Evolutionary conservation across 306 rosid species (phyloP).

Genomic region (Rosa persica): DNA sequence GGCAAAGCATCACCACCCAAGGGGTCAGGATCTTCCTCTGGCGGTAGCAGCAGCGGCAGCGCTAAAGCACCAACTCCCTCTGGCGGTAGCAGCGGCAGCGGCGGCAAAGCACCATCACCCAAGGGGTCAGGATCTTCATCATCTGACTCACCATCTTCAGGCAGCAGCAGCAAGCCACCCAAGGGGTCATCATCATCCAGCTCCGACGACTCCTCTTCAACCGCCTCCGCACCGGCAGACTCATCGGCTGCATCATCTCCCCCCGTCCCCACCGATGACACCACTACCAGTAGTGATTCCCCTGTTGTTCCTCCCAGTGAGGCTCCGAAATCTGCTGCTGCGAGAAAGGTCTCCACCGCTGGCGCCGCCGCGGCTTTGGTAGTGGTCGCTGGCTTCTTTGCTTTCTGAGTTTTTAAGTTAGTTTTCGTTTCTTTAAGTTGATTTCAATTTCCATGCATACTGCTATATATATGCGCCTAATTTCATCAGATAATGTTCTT

Average conservation of each 20-base stretch:
- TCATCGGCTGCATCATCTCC: background rate
- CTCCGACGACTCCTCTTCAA: background rate
- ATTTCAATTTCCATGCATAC: background rate
- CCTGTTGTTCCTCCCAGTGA: background rate
- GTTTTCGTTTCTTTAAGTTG: background rate
- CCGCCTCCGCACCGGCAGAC: background rate
- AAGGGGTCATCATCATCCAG: background rate
- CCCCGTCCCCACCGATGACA: background rate
- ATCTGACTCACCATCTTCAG: background rate
- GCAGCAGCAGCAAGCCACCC: conserved; percentile 1
- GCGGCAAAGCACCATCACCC: background rate
- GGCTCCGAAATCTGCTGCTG: conserved; percentile 14
- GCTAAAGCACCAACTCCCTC: background rate
- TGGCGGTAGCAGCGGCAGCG: too few species aligned
- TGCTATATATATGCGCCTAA: background rate
- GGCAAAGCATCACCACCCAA: conserved; percentile 15
- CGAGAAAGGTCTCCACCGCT: background rate
- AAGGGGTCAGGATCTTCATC: background rate
- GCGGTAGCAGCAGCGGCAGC: background rate
- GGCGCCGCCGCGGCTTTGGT: background rate
- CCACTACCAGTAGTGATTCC: background rate
- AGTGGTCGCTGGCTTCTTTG: background rate
- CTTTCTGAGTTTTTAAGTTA: background rate
- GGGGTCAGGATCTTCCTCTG: background rate
- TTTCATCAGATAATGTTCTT: background rate